phyloP scores from a whole-genome alignment of 805 yeast species.

The Isabelozyma gotoi region DNA sequence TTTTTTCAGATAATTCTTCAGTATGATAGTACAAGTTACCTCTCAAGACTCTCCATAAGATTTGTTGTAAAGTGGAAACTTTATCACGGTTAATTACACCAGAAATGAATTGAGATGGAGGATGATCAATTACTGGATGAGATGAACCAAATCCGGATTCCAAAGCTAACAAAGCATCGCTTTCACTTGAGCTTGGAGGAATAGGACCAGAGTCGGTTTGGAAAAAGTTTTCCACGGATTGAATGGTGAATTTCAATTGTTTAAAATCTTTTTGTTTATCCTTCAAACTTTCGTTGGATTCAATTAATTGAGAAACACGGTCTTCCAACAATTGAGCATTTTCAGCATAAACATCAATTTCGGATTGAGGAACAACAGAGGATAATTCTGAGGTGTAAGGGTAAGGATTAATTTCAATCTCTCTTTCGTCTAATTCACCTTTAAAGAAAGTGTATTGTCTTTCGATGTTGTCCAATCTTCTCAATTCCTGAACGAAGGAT shows the following conservation, averaged over 20 bases:
- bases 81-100: slow-evolving; percentile 81
- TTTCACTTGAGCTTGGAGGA: slow-evolving; percentile 20
- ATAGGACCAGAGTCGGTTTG: slow-evolving; percentile 23
- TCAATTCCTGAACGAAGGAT: slow-evolving; percentile 82
- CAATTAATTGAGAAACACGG: slow-evolving; percentile 68
- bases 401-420: slow-evolving; percentile 32
- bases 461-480: slow-evolving; percentile 81
- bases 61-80: slow-evolving; percentile 70
- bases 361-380: slow-evolving; percentile 45
- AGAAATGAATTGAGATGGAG: slow-evolving; percentile 51
- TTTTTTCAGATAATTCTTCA: slow-evolving; percentile 66
- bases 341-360: slow-evolving; percentile 68
- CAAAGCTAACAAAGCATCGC: slow-evolving; percentile 37
- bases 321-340: slow-evolving; percentile 69
- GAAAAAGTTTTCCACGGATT: slow-evolving; percentile 37
- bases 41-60: slow-evolving; percentile 88
- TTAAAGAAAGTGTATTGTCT: slow-evolving; percentile 61
- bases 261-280: slow-evolving; percentile 61
- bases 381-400: slow-evolving; percentile 24
- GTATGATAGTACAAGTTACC: slow-evolving; percentile 85
- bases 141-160: slow-evolving; percentile 24
- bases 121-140: slow-evolving; percentile 13
- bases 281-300: slow-evolving; percentile 63
- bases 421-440: slow-evolving; percentile 49
- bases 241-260: slow-evolving; percentile 60